phyloP scores from a whole-genome alignment of 1,284 basidiomycete species.

The Cutaneotrichosporon daszewskae region DNA sequence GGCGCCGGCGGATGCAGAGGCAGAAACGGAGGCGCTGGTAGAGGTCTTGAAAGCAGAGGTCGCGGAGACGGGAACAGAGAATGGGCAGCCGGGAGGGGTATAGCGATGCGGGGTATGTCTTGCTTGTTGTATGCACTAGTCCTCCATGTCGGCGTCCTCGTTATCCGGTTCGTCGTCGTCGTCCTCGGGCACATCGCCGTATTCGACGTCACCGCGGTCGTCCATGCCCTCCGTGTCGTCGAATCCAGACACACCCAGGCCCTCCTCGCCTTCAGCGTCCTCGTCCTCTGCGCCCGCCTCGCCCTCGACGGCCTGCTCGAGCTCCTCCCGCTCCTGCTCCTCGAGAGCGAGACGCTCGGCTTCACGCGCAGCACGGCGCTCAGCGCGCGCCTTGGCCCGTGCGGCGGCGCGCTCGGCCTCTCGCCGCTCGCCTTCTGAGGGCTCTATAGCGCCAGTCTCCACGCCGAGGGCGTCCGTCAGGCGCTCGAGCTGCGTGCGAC shows the following conservation, averaged over 20 bases:
- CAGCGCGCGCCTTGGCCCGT: conserved; percentile 19
- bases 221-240: conserved; percentile 26
- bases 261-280: conserved; percentile 16
- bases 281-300: conserved; percentile 15
- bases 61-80: not conserved
- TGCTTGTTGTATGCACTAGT: conserved; percentile 5
- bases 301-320: conserved; percentile 14
- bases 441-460: conserved; percentile 34
- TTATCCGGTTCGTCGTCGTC: conserved; percentile 42
- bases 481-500: conserved; percentile 43
- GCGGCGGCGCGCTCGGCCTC: conserved; percentile 30
- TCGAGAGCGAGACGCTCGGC: conserved; percentile 9
- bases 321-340: conserved; percentile 15
- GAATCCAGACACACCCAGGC: conserved; percentile 25
- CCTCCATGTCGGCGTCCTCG: conserved; percentile 18
- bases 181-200: conserved; percentile 31
- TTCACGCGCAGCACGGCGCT: conserved; percentile 22
- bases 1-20: not conserved
- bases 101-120: not conserved
- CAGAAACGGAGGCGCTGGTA: not conserved
- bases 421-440: conserved; percentile 31
- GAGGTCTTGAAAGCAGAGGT: not conserved
- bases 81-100: not conserved
- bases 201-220: conserved; percentile 33
- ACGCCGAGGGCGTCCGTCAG: conserved; percentile 45